Percentiles rank a stretch among this genome's conserved stretches.
Evolutionary conservation across 768 basidiomycete genomes (phyloP).

Genomic region (Pilatotrama ljubarskyi): DNA sequence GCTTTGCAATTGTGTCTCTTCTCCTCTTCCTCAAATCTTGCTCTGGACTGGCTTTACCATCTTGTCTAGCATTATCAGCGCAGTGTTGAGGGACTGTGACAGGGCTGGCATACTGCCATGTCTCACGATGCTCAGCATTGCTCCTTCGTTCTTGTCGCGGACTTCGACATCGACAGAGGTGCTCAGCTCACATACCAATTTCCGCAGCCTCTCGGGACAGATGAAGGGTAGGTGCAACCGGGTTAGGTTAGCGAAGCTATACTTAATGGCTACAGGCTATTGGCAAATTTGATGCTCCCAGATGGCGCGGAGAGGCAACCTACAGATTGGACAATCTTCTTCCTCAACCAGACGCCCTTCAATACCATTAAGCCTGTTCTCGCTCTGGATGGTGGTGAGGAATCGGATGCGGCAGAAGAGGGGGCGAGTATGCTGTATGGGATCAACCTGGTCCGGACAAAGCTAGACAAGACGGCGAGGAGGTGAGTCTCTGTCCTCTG

Average conservation of each 20-base stretch:
- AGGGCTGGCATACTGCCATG: conserved; percentile 38
- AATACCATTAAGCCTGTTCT: conserved; percentile 85
- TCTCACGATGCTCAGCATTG: conserved; percentile 71
- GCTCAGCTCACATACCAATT: conserved; percentile 95
- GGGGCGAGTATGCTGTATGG: conserved; percentile 74
- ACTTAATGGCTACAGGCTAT: conserved; percentile 50
- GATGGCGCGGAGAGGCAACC: conserved; percentile 95
- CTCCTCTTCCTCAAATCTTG: no score
- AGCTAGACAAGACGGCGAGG: conserved; percentile 81
- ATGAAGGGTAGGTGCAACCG: conserved; percentile 74
- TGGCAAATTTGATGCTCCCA: conserved; percentile 97
- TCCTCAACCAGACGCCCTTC: conserved; percentile 90
- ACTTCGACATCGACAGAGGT: conserved; percentile 96
- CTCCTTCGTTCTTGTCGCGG: conserved; percentile 94
- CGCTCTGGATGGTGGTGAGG: conserved; percentile 54
- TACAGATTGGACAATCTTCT: conserved; percentile 99
- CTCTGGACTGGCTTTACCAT: no score
- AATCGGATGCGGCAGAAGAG: conserved; percentile 21
- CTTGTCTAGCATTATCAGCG: no score
- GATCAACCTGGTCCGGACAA: conserved; percentile 87
- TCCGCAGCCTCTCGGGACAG: conserved; percentile 89
- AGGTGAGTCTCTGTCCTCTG: conserved; percentile 47
- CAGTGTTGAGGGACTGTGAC: background rate
- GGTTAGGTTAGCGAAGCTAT: background rate
- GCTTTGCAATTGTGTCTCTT: no score